Conservation (phyloP, 2,329 filamentous ascomycete genomes). For the Zalaria sp. region DNA sequence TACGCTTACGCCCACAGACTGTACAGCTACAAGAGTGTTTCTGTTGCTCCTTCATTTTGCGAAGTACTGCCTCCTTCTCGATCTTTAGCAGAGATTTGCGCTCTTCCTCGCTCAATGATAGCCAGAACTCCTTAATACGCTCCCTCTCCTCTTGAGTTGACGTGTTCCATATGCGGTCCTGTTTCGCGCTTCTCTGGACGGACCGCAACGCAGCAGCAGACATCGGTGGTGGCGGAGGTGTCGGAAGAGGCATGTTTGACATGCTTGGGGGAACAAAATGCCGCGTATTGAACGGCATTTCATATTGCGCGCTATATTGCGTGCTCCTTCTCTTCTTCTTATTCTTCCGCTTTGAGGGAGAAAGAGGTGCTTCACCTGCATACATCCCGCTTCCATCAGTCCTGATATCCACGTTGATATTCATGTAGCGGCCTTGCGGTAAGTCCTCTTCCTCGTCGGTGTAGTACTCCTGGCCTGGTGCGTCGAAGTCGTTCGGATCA, state of each 20-base stretch:
- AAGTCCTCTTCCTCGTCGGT: conserved; percentile 15
- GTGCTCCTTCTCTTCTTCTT: conserved; percentile 7
- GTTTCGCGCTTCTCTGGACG: conserved; percentile 27
- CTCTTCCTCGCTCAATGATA: conserved; percentile 85
- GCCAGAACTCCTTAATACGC: conserved; percentile 96
- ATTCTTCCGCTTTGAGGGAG: conserved; percentile 6
- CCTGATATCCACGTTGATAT: not conserved
- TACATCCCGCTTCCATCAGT: conserved; percentile 9
- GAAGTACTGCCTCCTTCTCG: conserved; percentile 92
- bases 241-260: conserved; percentile 18
- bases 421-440: conserved; percentile 1
- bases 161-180: conserved; percentile 94
- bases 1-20: conserved; percentile 90
- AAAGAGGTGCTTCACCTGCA: conserved; percentile 9
- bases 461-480: conserved; percentile 11
- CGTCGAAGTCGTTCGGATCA: conserved; percentile 25
- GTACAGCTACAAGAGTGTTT: conserved; percentile 98
- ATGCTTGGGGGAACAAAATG: not conserved
- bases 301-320: not conserved
- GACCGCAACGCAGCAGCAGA: conserved; percentile 27
- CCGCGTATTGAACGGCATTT: not conserved
- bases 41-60: conserved; percentile 99
- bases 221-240: conserved; percentile 28
- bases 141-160: conserved; percentile 88
- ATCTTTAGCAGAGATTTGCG: conserved; percentile 93